Percentiles rank a stretch among this genome's conserved stretches.
Conservation (phyloP, 2,329 filamentous ascomycete genomes). For the Fusarium robinianum region DNA sequence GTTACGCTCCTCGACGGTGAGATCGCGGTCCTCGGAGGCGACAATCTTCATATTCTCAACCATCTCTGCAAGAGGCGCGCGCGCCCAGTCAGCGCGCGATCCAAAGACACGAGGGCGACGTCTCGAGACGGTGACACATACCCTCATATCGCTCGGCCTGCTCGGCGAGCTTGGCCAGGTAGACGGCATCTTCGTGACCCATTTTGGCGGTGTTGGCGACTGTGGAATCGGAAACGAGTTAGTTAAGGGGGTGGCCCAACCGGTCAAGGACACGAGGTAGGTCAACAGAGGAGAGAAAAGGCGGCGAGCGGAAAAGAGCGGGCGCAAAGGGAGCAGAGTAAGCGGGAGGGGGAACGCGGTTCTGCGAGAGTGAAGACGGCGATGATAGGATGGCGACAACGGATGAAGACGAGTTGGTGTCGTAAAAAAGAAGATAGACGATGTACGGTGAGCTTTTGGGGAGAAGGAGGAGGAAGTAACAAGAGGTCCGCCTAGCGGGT, state of each 20-base stretch:
- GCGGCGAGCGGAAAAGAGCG: conserved; percentile 4
- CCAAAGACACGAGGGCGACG: conserved; percentile 6
- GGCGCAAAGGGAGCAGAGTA: conserved; percentile 27
- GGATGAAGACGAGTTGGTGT: conserved; percentile 22
- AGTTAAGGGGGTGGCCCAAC: conserved; percentile 30
- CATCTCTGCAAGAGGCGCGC: conserved; percentile 75
- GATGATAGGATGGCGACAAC: conserved; percentile 18
- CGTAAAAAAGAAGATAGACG: too few relatives aligned
- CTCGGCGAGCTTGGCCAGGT: conserved; percentile 99
- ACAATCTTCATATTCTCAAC: conserved; percentile 99
- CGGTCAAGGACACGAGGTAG: conserved; percentile 29
- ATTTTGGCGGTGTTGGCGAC: conserved; percentile 65
- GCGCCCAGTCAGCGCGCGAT: conserved; percentile 33
- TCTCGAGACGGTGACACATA: conserved; percentile 52
- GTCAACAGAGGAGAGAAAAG: conserved; percentile 11
- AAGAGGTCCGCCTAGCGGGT: conserved; percentile 35
- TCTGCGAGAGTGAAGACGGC: conserved; percentile 14
- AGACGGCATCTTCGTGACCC: conserved; percentile 99
- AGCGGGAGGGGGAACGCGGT: conserved; percentile 20
- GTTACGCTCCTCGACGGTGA: conserved; percentile 97
- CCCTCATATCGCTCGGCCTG: conserved; percentile 99
- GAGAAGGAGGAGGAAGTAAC: conserved; percentile 24
- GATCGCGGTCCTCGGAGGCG: conserved; percentile 80
- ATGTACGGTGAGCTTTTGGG: too few relatives aligned
- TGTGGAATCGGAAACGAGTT: conserved; percentile 28